Evolutionary conservation across 768 basidiomycete species (phyloP).

Genomic region (Tubosaeta sp.): DNA sequence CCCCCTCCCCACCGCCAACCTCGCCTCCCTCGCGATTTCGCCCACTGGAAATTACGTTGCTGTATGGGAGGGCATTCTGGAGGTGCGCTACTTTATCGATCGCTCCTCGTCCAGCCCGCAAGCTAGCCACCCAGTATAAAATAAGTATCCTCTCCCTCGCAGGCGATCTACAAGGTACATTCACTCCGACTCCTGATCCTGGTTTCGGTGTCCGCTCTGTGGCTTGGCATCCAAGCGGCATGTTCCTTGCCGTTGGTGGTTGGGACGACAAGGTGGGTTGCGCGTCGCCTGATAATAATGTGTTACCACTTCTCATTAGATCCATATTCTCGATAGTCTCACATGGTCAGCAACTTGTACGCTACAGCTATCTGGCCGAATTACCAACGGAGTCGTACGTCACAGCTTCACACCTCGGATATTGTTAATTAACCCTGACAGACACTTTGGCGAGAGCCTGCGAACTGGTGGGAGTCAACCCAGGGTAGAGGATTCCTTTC

Average conservation of each 20-base stretch:
- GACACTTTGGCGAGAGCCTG: constrained; percentile 84
- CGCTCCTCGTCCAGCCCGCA: not conserved
- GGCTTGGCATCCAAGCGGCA: constrained; percentile 83
- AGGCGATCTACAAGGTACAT: constrained; percentile 60
- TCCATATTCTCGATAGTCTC: constrained; percentile 69
- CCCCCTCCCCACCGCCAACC: constrained; percentile 66
- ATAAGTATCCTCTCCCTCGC: constrained; percentile 64
- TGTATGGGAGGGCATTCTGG: constrained; percentile 81
- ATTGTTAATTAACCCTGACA: constrained; percentile 28
- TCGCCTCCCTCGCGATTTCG: constrained; percentile 70
- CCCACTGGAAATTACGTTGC: constrained; percentile 74
- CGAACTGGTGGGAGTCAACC: constrained; percentile 78
- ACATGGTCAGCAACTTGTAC: constrained; percentile 68
- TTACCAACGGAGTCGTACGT: constrained; percentile 56
- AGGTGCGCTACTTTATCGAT: constrained; percentile 44
- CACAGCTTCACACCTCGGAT: not conserved
- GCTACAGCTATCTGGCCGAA: constrained; percentile 56
- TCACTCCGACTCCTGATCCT: constrained; percentile 70
- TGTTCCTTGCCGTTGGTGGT: constrained; percentile 77
- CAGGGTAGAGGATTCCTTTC: constrained; percentile 84
- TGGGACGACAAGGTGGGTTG: constrained; percentile 79
- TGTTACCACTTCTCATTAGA: constrained; percentile 34
- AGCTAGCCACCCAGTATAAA: constrained; percentile 56
- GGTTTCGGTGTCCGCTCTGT: constrained; percentile 78
- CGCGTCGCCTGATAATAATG: not conserved